Evolutionary conservation across 257 asterid genomes (phyloP).

Genomic region (Orobanche coerulescens): DNA sequence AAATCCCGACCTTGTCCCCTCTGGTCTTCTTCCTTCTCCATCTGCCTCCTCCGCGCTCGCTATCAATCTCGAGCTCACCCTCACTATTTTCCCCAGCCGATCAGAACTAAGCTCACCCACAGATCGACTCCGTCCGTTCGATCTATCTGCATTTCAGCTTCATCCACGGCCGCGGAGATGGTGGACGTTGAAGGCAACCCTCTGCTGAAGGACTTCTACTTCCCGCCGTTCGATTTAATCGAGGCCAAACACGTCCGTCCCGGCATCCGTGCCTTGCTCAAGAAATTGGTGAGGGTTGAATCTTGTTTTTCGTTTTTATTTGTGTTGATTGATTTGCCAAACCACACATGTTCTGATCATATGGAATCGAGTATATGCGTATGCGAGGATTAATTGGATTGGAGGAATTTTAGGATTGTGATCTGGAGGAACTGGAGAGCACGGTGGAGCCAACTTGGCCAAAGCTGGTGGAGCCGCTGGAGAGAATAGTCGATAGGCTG

Average conservation of each 20-base stretch:
- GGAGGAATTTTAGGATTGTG: constrained; percentile 45
- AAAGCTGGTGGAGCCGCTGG: constrained; percentile 95
- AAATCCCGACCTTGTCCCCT: constrained; percentile 66
- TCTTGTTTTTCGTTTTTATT: neutral
- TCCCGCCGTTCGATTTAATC: constrained; percentile 81
- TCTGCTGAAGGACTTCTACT: constrained; percentile 60
- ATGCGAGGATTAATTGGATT: constrained; percentile 10
- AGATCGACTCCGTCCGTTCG: constrained; percentile 28
- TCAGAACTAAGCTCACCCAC: neutral
- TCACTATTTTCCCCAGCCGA: constrained; percentile 24
- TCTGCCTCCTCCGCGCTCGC: constrained; percentile 54
- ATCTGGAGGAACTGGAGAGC: constrained; percentile 73
- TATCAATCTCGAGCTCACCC: constrained; percentile 12
- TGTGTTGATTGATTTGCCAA: neutral
- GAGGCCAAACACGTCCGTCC: constrained; percentile 82
- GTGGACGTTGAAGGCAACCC: constrained; percentile 47
- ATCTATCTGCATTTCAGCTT: constrained; percentile 35
- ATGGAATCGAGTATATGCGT: constrained; percentile 11
- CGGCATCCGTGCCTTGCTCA: constrained; percentile 73
- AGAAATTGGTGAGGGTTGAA: constrained; percentile 44
- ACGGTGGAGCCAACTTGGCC: constrained; percentile 93
- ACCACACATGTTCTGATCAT: neutral
- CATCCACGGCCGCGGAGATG: constrained; percentile 23
- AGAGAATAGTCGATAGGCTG: constrained; percentile 64
- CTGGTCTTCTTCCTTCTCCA: constrained; percentile 62